Percentiles rank a stretch among this genome's conserved stretches.
Conservation (phyloP, 805 yeast genomes). For the Allodekkera sacchari region DNA sequence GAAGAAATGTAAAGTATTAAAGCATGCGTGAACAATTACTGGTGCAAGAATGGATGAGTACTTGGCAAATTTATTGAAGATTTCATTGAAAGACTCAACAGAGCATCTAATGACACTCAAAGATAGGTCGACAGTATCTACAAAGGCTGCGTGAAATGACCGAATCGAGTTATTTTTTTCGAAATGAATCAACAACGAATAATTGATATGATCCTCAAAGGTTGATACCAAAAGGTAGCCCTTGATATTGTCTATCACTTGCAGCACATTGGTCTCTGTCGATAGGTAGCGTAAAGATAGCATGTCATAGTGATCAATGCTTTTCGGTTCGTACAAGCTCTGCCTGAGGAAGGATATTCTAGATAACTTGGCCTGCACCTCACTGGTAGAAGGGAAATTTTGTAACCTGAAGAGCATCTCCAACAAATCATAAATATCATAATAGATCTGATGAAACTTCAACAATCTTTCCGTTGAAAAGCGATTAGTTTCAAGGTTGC, state of each 20-base stretch:
- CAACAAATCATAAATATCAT: conserved; percentile 14
- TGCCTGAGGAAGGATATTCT: background rate
- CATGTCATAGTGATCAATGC: background rate
- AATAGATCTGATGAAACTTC: conserved; percentile 12
- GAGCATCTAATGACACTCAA: background rate
- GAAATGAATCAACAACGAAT: conserved; percentile 11
- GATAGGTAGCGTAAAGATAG: conserved; percentile 2
- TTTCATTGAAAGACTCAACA: background rate
- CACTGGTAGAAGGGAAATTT: conserved; percentile 13
- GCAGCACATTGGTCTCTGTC: background rate
- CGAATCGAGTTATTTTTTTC: conserved; percentile 6
- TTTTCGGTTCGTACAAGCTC: conserved; percentile 1
- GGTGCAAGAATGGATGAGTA: conserved; percentile 3
- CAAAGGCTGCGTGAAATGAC: conserved; percentile 2
- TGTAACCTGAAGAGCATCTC: conserved; percentile 13
- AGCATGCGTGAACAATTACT: conserved; percentile 1
- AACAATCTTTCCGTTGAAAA: conserved; percentile 12
- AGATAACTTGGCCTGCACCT: conserved; percentile 13
- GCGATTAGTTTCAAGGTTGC: conserved; percentile 12
- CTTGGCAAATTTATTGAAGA: conserved; percentile 1
- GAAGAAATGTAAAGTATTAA: conserved; percentile 2
- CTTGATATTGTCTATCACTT: conserved; percentile 5
- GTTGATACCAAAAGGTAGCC: conserved; percentile 4
- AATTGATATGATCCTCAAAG: conserved; percentile 7
- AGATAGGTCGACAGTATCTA: background rate